Percentiles rank a stretch among this genome's conserved stretches.
Evolutionary conservation across 2,329 filamentous ascomycete genomes (phyloP).

Genomic region (Colletotrichum falcatum): DNA sequence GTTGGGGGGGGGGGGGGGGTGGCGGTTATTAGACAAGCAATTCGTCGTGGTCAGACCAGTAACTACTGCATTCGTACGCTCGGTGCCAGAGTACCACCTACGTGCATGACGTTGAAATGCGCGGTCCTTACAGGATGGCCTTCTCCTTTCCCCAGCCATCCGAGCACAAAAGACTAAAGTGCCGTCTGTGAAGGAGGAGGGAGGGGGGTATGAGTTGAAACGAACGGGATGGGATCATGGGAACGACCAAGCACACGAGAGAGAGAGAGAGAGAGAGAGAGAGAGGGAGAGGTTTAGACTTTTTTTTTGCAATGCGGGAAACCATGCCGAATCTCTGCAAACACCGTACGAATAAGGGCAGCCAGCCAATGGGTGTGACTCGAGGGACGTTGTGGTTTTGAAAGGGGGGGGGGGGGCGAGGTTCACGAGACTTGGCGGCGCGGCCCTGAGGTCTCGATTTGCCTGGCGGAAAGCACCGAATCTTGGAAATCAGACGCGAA

Average conservation of each 20-base stretch:
- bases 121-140: neutral
- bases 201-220: too few relatives aligned
- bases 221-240: too few relatives aligned
- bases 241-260: too few relatives aligned
- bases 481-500: neutral
- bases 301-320: neutral
- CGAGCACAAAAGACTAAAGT: neutral
- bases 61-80: too few relatives aligned
- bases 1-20: too few relatives aligned
- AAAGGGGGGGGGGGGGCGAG: too few relatives aligned
- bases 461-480: neutral
- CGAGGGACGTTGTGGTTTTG: neutral
- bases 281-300: too few relatives aligned
- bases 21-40: too few relatives aligned
- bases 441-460: neutral
- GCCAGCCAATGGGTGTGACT: neutral
- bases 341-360: neutral
- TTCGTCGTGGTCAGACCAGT: neutral
- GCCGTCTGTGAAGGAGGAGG: neutral
- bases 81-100: too few relatives aligned
- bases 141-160: neutral
- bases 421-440: neutral
- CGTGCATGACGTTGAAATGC: neutral
- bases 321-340: neutral
- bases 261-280: too few relatives aligned